These are phyloP conservation scores for Mercurialis annua DNA, from an alignment of 345 rosid genomes.

Conservation along the genomic window DNA sequence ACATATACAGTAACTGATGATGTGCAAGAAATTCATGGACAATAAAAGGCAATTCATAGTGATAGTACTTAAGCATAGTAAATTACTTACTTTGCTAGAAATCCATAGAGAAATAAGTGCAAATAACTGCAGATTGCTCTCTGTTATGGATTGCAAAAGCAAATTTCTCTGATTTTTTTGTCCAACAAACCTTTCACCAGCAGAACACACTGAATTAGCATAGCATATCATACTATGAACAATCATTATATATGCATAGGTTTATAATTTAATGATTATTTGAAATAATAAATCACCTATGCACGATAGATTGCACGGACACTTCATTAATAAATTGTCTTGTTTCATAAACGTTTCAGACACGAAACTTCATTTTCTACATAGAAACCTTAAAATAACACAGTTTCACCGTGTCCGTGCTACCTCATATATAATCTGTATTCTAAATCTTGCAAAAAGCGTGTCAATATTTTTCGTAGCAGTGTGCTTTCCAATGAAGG, in stretches of 20 bases:
- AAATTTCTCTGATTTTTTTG: constrained; percentile 37
- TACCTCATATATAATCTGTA: too few relatives aligned
- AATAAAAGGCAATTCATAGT: neutral
- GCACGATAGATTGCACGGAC: neutral
- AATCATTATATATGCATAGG: neutral
- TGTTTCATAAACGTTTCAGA: too few relatives aligned
- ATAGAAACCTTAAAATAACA: too few relatives aligned
- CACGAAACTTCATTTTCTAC: too few relatives aligned
- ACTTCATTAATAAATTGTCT: too few relatives aligned
- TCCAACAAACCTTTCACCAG: constrained; percentile 28
- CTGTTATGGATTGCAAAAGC: constrained; percentile 58
- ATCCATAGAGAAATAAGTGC: constrained; percentile 66
- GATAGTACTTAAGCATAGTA: neutral
- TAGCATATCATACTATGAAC: neutral
- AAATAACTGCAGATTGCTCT: constrained; percentile 75
- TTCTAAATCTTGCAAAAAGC: too few relatives aligned
- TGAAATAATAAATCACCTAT: neutral
- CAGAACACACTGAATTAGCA: neutral
- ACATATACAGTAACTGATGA: neutral
- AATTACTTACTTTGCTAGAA: constrained; percentile 57
- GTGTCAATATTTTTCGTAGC: too few relatives aligned
- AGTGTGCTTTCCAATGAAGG: too few relatives aligned
- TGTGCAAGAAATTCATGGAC: neutral
- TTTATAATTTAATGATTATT: neutral
- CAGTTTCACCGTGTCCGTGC: too few relatives aligned